Percentiles rank a stretch among this genome's conserved stretches.
These are phyloP conservation scores for Thymus quinquecostatus DNA, from an alignment of 257 asterid genomes.

Conservation along the genomic window DNA sequence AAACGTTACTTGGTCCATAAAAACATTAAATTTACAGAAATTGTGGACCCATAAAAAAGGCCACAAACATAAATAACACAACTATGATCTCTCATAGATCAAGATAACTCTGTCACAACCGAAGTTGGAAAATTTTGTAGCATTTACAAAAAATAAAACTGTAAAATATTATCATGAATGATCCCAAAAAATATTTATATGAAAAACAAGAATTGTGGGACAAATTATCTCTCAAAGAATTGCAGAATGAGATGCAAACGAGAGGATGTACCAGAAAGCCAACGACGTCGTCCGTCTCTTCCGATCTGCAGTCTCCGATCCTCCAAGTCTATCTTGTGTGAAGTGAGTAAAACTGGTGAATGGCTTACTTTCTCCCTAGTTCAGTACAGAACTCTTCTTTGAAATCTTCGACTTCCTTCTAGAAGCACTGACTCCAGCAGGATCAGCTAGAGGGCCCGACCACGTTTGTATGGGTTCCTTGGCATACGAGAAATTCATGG, in stretches of 20 bases:
- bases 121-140: too few relatives aligned
- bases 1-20: too few relatives aligned
- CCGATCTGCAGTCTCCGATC: not conserved
- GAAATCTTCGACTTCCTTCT: slow-evolving; percentile 35
- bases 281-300: not conserved
- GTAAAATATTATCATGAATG: slow-evolving; percentile 20
- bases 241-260: slow-evolving; percentile 1
- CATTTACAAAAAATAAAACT: not conserved
- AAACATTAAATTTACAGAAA: too few relatives aligned
- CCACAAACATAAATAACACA: too few relatives aligned
- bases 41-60: too few relatives aligned
- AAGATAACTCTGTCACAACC: too few relatives aligned
- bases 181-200: slow-evolving; percentile 25
- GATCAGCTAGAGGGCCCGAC: slow-evolving; percentile 48
- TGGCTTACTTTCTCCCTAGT: slow-evolving; percentile 10
- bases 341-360: not conserved
- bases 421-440: slow-evolving; percentile 39
- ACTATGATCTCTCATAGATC: too few relatives aligned
- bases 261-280: too few relatives aligned
- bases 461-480: slow-evolving; percentile 59
- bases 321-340: not conserved
- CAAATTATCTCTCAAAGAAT: slow-evolving; percentile 22
- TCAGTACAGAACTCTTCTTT: slow-evolving; percentile 33
- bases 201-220: slow-evolving; percentile 30
- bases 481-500: slow-evolving; percentile 65